Conservation (phyloP, 2,329 filamentous ascomycete genomes). For the Neonectria punicea region DNA sequence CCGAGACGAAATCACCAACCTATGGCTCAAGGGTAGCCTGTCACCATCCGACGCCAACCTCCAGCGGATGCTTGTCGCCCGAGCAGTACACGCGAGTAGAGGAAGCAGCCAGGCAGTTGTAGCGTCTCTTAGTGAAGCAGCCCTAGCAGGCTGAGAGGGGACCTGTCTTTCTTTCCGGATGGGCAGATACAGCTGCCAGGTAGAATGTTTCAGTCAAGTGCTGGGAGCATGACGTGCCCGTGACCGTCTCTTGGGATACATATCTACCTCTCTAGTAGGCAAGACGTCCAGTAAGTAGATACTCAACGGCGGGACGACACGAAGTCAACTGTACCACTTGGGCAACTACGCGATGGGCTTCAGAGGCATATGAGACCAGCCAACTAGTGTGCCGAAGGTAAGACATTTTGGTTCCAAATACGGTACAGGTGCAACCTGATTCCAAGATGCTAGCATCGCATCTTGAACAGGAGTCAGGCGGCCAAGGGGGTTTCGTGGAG, state of each 20-base stretch:
- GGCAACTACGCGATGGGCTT: neutral
- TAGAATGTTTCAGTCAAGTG: neutral
- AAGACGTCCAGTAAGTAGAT: neutral
- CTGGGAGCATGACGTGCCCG: neutral
- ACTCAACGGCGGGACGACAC: too few relatives aligned
- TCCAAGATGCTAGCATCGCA: neutral
- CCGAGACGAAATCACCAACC: slow-evolving; percentile 90
- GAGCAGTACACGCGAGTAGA: slow-evolving; percentile 55
- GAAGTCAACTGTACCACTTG: neutral
- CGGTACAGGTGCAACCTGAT: neutral
- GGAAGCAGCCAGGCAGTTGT: slow-evolving; percentile 48
- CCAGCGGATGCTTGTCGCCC: slow-evolving; percentile 50
- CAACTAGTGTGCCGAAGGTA: neutral
- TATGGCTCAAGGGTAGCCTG: slow-evolving; percentile 87
- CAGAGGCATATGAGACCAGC: neutral
- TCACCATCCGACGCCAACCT: slow-evolving; percentile 51
- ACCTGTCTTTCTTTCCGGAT: neutral
- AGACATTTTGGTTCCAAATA: neutral
- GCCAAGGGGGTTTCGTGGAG: neutral
- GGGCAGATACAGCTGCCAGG: neutral
- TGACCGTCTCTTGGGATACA: too few relatives aligned
- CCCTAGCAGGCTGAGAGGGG: slow-evolving; percentile 30
- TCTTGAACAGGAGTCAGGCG: neutral
- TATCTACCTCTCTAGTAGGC: neutral
- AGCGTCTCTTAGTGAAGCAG: slow-evolving; percentile 51